A percentile compares a stretch with the other conserved stretches of the same genome.
These are phyloP conservation scores for Helminthosporium solani DNA, from an alignment of 2,329 filamentous ascomycete species.

Conservation along the genomic window DNA sequence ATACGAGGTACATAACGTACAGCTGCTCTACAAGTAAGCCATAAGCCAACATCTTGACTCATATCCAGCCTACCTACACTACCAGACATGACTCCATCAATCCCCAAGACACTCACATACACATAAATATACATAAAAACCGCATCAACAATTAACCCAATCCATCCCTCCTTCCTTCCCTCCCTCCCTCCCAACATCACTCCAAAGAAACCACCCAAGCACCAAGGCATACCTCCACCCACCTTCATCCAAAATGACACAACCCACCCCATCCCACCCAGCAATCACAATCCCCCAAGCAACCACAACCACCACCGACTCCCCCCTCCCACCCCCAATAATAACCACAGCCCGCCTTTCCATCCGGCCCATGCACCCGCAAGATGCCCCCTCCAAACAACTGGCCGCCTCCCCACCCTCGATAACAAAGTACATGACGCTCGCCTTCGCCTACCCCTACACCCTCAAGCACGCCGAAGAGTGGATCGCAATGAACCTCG, in stretches of 20 bases:
- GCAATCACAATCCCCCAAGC: conserved; percentile 11
- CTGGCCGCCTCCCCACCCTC: conserved; percentile 31
- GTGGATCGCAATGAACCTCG: conserved; percentile 40
- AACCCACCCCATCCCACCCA: conserved; percentile 18
- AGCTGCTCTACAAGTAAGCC: too few species aligned
- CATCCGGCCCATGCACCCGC: conserved; percentile 34
- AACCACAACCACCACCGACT: background rate
- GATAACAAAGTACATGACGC: conserved; percentile 40
- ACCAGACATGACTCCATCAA: too few species aligned
- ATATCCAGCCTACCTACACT: too few species aligned
- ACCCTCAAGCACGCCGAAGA: conserved; percentile 30
- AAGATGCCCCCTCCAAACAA: conserved; percentile 30
- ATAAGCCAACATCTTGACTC: too few species aligned
- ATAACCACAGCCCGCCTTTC: conserved; percentile 28
- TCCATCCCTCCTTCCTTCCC: too few species aligned
- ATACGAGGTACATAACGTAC: too few species aligned
- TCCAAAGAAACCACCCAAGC: background rate
- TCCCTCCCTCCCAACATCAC: background rate
- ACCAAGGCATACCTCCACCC: background rate
- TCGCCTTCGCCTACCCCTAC: conserved; percentile 44
- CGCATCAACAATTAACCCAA: background rate
- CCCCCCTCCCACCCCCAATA: conserved; percentile 31
- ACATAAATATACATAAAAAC: background rate
- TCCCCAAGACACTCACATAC: too few species aligned
- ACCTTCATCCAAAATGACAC: conserved; percentile 14